These are phyloP conservation scores for Ambrosiella beaveri DNA, from an alignment of 2,329 filamentous ascomycete species.

Conservation along the genomic window DNA sequence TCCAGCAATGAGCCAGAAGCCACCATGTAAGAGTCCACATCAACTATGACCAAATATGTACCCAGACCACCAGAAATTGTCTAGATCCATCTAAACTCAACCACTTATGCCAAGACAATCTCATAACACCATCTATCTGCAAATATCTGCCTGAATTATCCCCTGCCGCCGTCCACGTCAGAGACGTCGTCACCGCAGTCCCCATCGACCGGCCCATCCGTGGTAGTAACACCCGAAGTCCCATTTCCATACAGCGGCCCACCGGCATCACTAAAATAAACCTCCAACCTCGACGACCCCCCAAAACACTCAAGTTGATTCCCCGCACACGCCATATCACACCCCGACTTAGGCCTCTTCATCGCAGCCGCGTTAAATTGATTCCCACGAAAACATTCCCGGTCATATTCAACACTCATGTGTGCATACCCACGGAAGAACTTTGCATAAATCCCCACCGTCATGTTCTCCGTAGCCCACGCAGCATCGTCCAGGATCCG, in stretches of 20 bases:
- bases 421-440: slow-evolving; percentile 19
- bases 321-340: slow-evolving; percentile 20
- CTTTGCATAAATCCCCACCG: slow-evolving; percentile 19
- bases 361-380: slow-evolving; percentile 19
- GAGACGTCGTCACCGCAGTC: slow-evolving; percentile 14
- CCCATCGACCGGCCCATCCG: slow-evolving; percentile 16
- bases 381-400: slow-evolving; percentile 1
- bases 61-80: too few relatives aligned
- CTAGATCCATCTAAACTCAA: too few relatives aligned
- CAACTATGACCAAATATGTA: too few relatives aligned
- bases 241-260: neutral
- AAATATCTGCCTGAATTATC: too few relatives aligned
- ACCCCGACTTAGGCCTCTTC: slow-evolving; percentile 19
- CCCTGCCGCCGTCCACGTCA: neutral
- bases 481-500: slow-evolving; percentile 19
- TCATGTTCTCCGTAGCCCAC: slow-evolving; percentile 21
- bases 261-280: slow-evolving; percentile 15
- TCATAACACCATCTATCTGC: too few relatives aligned
- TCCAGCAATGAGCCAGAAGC: too few relatives aligned
- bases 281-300: slow-evolving; percentile 19
- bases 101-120: too few relatives aligned
- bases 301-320: slow-evolving; percentile 22
- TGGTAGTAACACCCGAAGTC: neutral
- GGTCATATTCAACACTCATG: slow-evolving; percentile 17
- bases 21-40: too few relatives aligned